phyloP scores from a whole-genome alignment of 192 early-diverging fungal genomes.

The Backusella tuberculispora region DNA sequence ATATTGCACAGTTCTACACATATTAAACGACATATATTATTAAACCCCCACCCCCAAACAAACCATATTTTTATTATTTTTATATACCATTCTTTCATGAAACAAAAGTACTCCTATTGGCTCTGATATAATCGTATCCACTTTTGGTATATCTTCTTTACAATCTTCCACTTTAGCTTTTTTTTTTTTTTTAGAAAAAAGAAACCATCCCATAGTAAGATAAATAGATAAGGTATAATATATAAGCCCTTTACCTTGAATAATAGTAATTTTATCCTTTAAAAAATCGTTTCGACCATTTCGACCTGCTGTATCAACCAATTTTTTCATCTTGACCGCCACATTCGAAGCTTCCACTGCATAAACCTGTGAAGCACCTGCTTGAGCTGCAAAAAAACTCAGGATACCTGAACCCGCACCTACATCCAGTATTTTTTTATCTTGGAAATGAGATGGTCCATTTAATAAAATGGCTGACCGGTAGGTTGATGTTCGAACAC shows the following conservation, averaged over 20 bases:
- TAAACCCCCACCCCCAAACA: conserved; percentile 7
- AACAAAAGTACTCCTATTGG: conserved; percentile 97
- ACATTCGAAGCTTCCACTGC: conserved; percentile 95
- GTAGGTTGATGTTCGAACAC: conserved; percentile 91
- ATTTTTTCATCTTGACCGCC: conserved; percentile 85
- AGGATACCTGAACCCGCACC: conserved; percentile 95
- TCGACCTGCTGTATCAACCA: conserved; percentile 68
- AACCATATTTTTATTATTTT: background rate
- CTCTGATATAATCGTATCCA: conserved; percentile 96
- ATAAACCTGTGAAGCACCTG: conserved; percentile 88
- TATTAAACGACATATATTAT: background rate
- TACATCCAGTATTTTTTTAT: conserved; percentile 89
- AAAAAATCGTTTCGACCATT: conserved; percentile 69
- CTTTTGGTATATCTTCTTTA: conserved; percentile 67
- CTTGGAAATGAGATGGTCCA: conserved; percentile 68
- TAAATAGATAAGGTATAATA: background rate
- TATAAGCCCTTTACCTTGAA: conserved; percentile 60
- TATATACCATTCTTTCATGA: conserved; percentile 91
- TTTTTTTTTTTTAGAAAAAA: conserved; percentile 3
- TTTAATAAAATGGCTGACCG: conserved; percentile 90
- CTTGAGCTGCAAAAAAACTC: conserved; percentile 92
- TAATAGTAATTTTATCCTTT: conserved; percentile 80
- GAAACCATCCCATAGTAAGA: background rate
- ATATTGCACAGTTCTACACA: background rate
- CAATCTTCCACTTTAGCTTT: conserved; percentile 90